Percentiles rank a stretch among this genome's conserved stretches.
These are phyloP conservation scores for Backusella sp. DNA, from an alignment of 192 early-diverging fungal genomes.

Conservation along the genomic window DNA sequence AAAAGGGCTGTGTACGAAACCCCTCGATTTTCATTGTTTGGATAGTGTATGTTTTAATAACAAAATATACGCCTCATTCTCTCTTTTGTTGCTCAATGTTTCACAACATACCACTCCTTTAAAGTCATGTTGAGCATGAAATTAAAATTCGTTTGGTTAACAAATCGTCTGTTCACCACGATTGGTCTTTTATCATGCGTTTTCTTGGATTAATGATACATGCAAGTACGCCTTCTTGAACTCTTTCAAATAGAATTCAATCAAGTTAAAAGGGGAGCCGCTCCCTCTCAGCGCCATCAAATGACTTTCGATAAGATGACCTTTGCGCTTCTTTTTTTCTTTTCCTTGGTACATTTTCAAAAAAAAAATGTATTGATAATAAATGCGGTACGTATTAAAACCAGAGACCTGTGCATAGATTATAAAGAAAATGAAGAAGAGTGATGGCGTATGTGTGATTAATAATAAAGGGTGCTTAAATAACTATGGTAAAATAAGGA, in stretches of 20 bases:
- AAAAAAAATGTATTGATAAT: neutral
- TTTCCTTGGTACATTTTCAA: neutral
- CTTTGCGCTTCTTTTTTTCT: neutral
- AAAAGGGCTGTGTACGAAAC: neutral
- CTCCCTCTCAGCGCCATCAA: neutral
- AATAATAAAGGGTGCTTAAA: neutral
- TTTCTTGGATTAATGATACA: neutral
- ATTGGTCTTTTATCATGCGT: neutral
- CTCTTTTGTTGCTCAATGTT: neutral
- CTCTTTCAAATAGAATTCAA: neutral
- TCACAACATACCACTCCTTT: neutral
- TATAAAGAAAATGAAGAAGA: neutral
- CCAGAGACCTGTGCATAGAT: neutral
- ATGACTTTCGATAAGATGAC: neutral
- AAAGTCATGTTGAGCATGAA: neutral
- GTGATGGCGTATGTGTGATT: neutral
- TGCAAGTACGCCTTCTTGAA: neutral
- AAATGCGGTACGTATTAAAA: neutral
- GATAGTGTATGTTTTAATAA: neutral
- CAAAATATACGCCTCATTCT: neutral
- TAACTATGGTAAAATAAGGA: too few relatives aligned
- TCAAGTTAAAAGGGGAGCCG: neutral
- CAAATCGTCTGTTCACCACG: neutral
- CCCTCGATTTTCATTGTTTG: neutral
- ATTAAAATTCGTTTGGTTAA: neutral